A percentile compares a stretch with the other conserved stretches of the same genome.
Conservation (phyloP, 179 eudicot genomes). For the Beta lomatogona region DNA sequence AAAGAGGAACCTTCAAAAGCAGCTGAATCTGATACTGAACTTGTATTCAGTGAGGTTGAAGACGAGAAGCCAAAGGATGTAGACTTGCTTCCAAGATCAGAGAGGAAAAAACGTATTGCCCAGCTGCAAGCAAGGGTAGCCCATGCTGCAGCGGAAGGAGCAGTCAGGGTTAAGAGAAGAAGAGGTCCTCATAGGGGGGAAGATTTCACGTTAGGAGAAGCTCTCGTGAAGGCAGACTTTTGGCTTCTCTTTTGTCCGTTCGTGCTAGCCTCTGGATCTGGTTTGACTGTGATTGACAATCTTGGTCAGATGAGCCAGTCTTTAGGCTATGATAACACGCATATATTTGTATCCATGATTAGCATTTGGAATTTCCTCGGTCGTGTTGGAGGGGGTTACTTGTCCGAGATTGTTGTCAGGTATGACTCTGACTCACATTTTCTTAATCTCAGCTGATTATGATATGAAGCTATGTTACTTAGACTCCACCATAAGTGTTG, state of each 20-base stretch:
- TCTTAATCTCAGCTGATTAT: background rate
- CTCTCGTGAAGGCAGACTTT: constrained; percentile 64
- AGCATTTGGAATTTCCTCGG: constrained; percentile 70
- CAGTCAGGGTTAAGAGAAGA: constrained; percentile 52
- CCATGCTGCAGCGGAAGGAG: constrained; percentile 65
- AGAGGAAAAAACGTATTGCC: constrained; percentile 52
- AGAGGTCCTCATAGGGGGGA: constrained; percentile 64
- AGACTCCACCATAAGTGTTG: background rate
- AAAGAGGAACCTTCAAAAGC: constrained; percentile 44
- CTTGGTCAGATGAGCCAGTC: constrained; percentile 68
- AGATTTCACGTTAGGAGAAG: constrained; percentile 56
- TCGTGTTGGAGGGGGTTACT: constrained; percentile 62
- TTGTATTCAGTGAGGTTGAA: constrained; percentile 56
- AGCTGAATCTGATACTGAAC: constrained; percentile 45
- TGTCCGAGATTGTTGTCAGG: constrained; percentile 59
- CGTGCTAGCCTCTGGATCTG: constrained; percentile 56
- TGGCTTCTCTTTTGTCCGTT: constrained; percentile 55
- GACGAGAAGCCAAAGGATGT: constrained; percentile 50
- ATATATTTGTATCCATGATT: constrained; percentile 60
- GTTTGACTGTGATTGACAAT: constrained; percentile 61
- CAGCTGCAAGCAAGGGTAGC: constrained; percentile 50
- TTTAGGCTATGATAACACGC: constrained; percentile 51
- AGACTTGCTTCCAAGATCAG: constrained; percentile 48
- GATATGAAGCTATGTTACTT: background rate
- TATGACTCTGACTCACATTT: constrained; percentile 20